Percentiles rank a stretch among this genome's conserved stretches.
Evolutionary conservation across 2,329 filamentous ascomycete genomes (phyloP).

Genomic region (Hypoxylon sp.): DNA sequence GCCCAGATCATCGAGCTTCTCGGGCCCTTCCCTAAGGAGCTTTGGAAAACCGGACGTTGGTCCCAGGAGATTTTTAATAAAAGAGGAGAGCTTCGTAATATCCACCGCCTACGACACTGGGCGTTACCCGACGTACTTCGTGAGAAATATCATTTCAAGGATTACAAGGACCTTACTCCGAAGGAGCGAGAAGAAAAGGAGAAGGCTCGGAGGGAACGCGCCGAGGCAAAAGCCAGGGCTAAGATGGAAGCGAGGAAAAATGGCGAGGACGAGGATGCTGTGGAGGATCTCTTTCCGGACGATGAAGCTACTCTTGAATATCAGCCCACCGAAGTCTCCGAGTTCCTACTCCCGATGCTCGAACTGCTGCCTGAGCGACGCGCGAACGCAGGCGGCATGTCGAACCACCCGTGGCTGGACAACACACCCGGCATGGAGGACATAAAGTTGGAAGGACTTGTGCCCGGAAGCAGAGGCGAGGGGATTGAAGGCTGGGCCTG

Average conservation of each 20-base stretch:
- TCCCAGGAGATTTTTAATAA: constrained; percentile 98
- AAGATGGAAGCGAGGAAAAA: constrained; percentile 53
- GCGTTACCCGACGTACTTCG: constrained; percentile 90
- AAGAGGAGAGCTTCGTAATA: constrained; percentile 96
- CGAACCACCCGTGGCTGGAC: constrained; percentile 83
- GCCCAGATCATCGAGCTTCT: constrained; percentile 98
- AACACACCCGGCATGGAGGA: constrained; percentile 91
- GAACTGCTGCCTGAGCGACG: constrained; percentile 88
- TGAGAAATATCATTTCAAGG: constrained; percentile 96
- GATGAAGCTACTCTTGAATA: constrained; percentile 50
- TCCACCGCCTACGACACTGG: constrained; percentile 96
- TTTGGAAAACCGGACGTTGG: constrained; percentile 96
- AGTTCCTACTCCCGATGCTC: constrained; percentile 91
- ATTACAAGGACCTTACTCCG: constrained; percentile 78
- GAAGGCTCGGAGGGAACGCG: constrained; percentile 51
- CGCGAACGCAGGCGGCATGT: constrained; percentile 97
- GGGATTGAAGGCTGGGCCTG: constrained; percentile 94
- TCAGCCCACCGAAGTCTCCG: constrained; percentile 67
- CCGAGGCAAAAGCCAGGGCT: constrained; percentile 76
- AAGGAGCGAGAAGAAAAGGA: constrained; percentile 52
- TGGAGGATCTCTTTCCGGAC: constrained; percentile 49
- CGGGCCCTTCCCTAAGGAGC: constrained; percentile 90
- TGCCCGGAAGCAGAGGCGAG: constrained; percentile 86
- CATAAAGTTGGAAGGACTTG: constrained; percentile 77
- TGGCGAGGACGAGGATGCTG: constrained; percentile 50